Conservation (phyloP, 2,329 filamentous ascomycete species). For the Metarhizium brunneum region DNA sequence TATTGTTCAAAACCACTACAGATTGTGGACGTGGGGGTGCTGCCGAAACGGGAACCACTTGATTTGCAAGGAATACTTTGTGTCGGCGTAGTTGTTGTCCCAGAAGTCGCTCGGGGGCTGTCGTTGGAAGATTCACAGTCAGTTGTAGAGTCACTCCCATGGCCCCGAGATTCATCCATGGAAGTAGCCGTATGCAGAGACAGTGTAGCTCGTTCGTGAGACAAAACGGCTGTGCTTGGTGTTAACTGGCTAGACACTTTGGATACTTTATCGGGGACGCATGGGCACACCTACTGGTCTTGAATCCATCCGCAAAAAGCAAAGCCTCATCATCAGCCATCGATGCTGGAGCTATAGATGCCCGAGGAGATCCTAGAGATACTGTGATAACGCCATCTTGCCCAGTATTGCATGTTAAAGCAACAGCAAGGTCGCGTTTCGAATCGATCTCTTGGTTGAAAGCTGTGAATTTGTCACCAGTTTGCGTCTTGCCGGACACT, state of each 20-base stretch:
- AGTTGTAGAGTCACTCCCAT: background rate
- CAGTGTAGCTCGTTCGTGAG: background rate
- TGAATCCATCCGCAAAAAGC: background rate
- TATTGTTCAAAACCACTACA: background rate
- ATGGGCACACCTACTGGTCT: background rate
- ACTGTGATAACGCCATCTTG: slow-evolving; percentile 23
- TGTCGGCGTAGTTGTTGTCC: background rate
- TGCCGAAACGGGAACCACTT: background rate
- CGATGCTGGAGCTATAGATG: slow-evolving; percentile 8
- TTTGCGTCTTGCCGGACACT: slow-evolving; percentile 6
- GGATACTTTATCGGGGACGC: background rate
- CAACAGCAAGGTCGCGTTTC: slow-evolving; percentile 15
- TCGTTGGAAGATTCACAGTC: background rate
- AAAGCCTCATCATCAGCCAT: background rate
- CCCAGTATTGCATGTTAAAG: slow-evolving; percentile 20
- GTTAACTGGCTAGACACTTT: background rate
- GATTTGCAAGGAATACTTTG: slow-evolving; percentile 1
- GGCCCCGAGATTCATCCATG: background rate
- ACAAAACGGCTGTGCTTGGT: background rate
- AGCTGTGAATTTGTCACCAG: background rate
- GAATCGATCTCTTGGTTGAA: slow-evolving; percentile 8
- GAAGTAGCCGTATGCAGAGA: background rate
- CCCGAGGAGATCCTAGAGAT: slow-evolving; percentile 11
- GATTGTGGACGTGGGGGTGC: background rate
- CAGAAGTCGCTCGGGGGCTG: background rate